Evolutionary conservation across 169 alveolate species (phyloP), one percentile per base, ranked within the genome.

Genomic region (Plasmodium gallinaceum): DNA sequence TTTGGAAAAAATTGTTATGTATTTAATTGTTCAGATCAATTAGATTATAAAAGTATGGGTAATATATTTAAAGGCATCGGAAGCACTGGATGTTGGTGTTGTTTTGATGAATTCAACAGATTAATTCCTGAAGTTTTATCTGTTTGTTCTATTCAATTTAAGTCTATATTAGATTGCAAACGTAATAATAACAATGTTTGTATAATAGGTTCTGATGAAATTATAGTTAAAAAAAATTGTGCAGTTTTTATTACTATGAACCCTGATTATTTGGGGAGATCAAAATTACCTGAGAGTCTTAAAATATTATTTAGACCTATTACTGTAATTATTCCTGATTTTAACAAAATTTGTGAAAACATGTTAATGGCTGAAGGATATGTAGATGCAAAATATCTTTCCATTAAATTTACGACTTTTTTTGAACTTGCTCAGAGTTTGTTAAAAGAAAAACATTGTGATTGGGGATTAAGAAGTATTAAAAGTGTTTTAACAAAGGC

Each of bases 321-420:
- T 78, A 97, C 99, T 7, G 98, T 98, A 85, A 97, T 97, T 86
- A 98, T 98, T 24, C 99, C 99, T 8, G 99, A 98, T 94, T 94
- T 98, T 66, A 98, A 96, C 93, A 93, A 97, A 87, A 98, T 98
- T 94, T 96, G 98, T 92, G 99, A 98, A 93, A 97, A 98, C 96
- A 96, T 97, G 98, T 96, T 96, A 85, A 98, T 98, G 99, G 99
- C 99, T 32, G 99, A 98, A 95, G 99, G 99, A 76, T 98, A 97
- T 95, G 97, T 96, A 70, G 98, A 96, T 64, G 99, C 99, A 39
- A 96, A 96, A 88, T 94, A 94, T 68, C 93, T 98, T 51, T 98
- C 99, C 18, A 93, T 96, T 71, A 98, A 98, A 92, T 98, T 98
- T 94, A 96, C 98, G 18, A 95, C 97, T 45, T 96, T 98, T 88